Percentiles rank a stretch among this genome's conserved stretches.
These are phyloP conservation scores for Neonectria ditissima DNA, from an alignment of 2,329 filamentous ascomycete species.

Conservation along the genomic window DNA sequence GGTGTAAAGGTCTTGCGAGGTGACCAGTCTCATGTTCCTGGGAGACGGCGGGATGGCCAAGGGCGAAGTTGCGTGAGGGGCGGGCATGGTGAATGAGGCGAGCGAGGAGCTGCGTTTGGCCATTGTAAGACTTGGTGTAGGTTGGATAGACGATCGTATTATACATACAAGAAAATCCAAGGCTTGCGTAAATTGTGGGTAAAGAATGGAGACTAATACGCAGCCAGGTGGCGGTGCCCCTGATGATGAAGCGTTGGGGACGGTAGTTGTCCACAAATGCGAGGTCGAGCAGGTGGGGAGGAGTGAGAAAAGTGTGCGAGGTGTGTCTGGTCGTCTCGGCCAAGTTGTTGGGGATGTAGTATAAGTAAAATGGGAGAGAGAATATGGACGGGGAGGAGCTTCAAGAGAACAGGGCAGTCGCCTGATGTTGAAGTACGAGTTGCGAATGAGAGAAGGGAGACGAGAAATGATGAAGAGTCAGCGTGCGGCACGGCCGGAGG, in stretches of 20 bases:
- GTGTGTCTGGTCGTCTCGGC: neutral
- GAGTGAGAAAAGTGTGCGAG: neutral
- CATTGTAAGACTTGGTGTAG: conserved; percentile 20
- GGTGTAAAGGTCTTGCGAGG: conserved; percentile 63
- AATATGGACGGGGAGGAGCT: neutral
- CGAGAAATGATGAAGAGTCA: neutral
- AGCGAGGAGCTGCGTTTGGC: conserved; percentile 15
- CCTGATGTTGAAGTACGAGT: conserved; percentile 15
- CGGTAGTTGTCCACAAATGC: conserved; percentile 1
- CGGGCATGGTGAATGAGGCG: conserved; percentile 48
- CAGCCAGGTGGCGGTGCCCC: conserved; percentile 27
- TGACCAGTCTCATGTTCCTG: conserved; percentile 58
- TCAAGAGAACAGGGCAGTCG: conserved; percentile 16
- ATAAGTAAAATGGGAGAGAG: neutral
- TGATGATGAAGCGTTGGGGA: conserved; percentile 32
- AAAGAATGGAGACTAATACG: conserved; percentile 33
- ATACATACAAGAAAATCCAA: conserved; percentile 39
- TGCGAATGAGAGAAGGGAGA: conserved; percentile 10
- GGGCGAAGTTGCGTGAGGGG: conserved; percentile 55
- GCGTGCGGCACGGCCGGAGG: conserved; percentile 8
- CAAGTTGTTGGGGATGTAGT: conserved; percentile 6
- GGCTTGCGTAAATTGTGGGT: conserved; percentile 45
- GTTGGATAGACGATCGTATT: conserved; percentile 14
- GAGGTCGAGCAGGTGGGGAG: conserved; percentile 13
- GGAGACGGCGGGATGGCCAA: conserved; percentile 61